These are phyloP conservation scores for Aegilops speltoides DNA, from an alignment of 176 grass and related monocot genomes.

Conservation along the genomic window DNA sequence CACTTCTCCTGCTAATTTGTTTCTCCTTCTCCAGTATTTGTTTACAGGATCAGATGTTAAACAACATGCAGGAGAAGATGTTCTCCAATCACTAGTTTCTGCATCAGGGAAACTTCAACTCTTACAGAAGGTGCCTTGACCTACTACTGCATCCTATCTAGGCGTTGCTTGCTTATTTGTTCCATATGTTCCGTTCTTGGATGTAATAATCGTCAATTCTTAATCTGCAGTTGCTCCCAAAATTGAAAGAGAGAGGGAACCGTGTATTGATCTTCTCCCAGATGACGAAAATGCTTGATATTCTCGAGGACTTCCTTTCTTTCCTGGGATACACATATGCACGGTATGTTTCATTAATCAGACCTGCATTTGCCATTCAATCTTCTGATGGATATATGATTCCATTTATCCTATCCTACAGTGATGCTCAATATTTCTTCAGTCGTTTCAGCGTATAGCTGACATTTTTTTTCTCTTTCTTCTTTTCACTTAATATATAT, in stretches of 20 bases:
- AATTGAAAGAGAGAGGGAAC: constrained; percentile 68
- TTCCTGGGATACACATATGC: constrained; percentile 41
- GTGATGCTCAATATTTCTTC: background rate
- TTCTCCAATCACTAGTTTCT: constrained; percentile 53
- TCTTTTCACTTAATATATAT: background rate
- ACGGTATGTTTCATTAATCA: constrained; percentile 42
- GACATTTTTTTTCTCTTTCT: background rate
- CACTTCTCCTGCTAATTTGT: background rate
- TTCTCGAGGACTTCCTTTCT: constrained; percentile 59
- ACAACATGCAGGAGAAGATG: constrained; percentile 31
- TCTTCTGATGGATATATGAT: background rate
- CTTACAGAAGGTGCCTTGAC: constrained; percentile 49
- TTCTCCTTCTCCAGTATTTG: constrained; percentile 42
- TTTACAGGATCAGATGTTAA: constrained; percentile 42
- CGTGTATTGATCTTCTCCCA: constrained; percentile 69
- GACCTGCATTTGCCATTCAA: background rate
- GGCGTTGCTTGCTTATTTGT: background rate
- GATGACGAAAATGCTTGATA: constrained; percentile 71
- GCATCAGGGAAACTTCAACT: constrained; percentile 66
- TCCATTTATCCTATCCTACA: background rate
- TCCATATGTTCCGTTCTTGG: background rate
- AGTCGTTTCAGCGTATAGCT: background rate
- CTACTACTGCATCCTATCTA: background rate
- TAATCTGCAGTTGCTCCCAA: constrained; percentile 53
- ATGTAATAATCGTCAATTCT: background rate